Evolutionary conservation across 2,329 filamentous ascomycete genomes (phyloP), one percentile per base, ranked within the genome.

Genomic region (Penicillium sp.): DNA sequence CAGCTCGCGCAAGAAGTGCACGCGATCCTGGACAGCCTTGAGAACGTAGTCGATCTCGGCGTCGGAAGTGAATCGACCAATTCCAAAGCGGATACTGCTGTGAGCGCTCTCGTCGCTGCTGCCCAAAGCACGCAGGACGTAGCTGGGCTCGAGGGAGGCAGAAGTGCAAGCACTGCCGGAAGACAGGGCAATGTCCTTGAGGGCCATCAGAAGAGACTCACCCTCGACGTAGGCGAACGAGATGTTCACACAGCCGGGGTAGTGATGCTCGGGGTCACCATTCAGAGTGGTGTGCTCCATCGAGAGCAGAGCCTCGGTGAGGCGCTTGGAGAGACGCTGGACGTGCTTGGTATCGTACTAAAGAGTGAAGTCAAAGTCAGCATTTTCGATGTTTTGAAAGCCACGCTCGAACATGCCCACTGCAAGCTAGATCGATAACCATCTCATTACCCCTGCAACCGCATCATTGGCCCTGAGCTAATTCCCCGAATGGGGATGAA

Each of bases 151-250:
- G 36, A 99, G 82, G 1, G 95, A 99, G 0, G 95, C 95, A 4
- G 94, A 98, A 2, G 95, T 99, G 79, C 95, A 99, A 6, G 95
- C 95, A 71, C 92, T 97, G 58, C 95, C 95, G 0, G 95, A 99
- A 6, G 94, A 98, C 37, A 99, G 82, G 0, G 95, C 95, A 77
- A 99, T 97, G 68, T 99, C 95, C 79, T 99, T 99, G 47, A 99
- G 81, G 0, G 95, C 95, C 95, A 99, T 99, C 63, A 99, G 84
- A 1, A 99, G 88, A 2, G 95, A 98, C 78, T 99, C 95, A 66
- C 95, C 95, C 78, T 99, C 95, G 4, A 99, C 92, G 71, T 99
- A 99, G 36, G 95, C 94, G 73, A 99, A 99, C 0, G 95, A 99
- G 11, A 99, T 90, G 76, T 99, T 99, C 61, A 99, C 94, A 69